Percentiles rank a stretch among this genome's conserved stretches.
phyloP scores from a whole-genome alignment of 1,284 basidiomycete species.

The Rhodotorula sp. region DNA sequence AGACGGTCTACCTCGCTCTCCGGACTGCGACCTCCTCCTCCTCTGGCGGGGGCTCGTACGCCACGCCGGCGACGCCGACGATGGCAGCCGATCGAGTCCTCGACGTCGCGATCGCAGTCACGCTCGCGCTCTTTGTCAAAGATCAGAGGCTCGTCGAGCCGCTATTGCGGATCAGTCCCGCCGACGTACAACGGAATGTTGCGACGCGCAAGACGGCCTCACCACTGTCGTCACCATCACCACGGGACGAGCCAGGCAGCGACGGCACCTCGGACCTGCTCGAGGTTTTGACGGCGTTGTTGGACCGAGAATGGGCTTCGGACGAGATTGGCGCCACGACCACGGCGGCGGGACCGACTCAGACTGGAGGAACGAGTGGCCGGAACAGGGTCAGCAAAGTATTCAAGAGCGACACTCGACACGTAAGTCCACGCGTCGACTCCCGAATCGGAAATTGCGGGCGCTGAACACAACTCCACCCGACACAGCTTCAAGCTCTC shows the following conservation, averaged over 20 bases:
- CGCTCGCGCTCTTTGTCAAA: slow-evolving; percentile 22
- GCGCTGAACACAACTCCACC: neutral
- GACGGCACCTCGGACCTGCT: slow-evolving; percentile 24
- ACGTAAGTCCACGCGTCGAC: neutral
- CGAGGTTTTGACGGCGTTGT: slow-evolving; percentile 13
- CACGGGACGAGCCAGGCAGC: neutral
- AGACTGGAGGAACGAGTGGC: neutral
- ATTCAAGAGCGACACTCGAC: slow-evolving; percentile 5
- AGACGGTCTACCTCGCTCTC: slow-evolving; percentile 27
- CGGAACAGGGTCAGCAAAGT: neutral
- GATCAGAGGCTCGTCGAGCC: slow-evolving; percentile 38
- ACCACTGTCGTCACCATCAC: neutral
- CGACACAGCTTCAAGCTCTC: slow-evolving; percentile 16
- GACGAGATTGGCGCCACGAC: slow-evolving; percentile 19
- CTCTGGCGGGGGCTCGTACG: no score
- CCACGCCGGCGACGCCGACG: no score
- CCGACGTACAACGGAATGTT: neutral
- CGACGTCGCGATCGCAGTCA: slow-evolving; percentile 24
- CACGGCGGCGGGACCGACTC: neutral
- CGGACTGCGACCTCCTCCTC: slow-evolving; percentile 3
- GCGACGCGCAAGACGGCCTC: neutral
- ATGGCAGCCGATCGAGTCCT: slow-evolving; percentile 9
- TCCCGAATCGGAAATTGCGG: neutral
- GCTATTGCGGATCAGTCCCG: slow-evolving; percentile 21
- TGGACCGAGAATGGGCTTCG: neutral